These are phyloP conservation scores for Septoria linicola DNA, from an alignment of 2,329 filamentous ascomycete species.

Conservation along the genomic window DNA sequence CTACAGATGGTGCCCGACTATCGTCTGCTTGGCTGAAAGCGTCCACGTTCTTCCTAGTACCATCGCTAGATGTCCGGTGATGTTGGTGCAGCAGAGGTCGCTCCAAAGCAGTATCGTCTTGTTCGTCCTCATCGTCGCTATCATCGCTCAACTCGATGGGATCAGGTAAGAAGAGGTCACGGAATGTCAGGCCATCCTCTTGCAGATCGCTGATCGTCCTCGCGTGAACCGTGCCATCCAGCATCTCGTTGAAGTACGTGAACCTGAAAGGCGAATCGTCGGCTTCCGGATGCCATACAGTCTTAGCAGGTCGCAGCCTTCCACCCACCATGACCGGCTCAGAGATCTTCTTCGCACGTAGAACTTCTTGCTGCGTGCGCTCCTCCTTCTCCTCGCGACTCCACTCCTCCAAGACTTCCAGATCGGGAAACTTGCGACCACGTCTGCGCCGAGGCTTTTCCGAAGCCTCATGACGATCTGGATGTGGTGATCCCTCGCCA, in stretches of 20 bases:
- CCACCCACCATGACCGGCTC: constrained; percentile 93
- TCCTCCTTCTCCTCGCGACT: constrained; percentile 85
- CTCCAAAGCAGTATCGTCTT: constrained; percentile 39
- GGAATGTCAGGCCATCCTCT: constrained; percentile 79
- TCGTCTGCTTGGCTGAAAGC: constrained; percentile 5
- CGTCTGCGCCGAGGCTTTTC: constrained; percentile 57
- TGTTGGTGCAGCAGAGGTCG: constrained; percentile 20
- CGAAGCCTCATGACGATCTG: constrained; percentile 14
- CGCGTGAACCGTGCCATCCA: constrained; percentile 92
- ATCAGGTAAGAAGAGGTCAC: constrained; percentile 86
- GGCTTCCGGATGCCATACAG: constrained; percentile 81
- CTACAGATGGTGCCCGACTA: constrained; percentile 11
- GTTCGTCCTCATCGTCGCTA: constrained; percentile 58
- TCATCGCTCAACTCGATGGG: constrained; percentile 67
- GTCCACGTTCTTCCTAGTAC: constrained; percentile 10
- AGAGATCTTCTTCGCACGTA: constrained; percentile 84
- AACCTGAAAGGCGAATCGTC: constrained; percentile 92
- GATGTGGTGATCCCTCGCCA: constrained; percentile 19
- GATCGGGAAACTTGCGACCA: constrained; percentile 76
- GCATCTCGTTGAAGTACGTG: constrained; percentile 98
- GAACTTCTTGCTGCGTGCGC: constrained; percentile 67
- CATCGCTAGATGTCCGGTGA: constrained; percentile 3
- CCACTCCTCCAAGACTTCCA: constrained; percentile 84
- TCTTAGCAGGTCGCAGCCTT: constrained; percentile 72
- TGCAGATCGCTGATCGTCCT: constrained; percentile 91